Conservation (phyloP, 169 alveolate genomes). For the Plasmodium coatneyi region DNA sequence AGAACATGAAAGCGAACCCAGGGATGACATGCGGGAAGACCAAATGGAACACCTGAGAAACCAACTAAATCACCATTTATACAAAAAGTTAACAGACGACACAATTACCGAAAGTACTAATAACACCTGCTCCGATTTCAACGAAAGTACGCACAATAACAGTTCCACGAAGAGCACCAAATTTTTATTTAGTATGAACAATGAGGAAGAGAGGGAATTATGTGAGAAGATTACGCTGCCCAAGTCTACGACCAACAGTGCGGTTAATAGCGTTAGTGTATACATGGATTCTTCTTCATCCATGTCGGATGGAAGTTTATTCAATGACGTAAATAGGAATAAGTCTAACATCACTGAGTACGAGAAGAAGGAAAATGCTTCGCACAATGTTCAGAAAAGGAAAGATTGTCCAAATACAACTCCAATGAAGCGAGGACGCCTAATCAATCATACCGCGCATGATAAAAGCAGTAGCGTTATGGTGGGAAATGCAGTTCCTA, state of each 20-base stretch:
- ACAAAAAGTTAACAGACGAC: constrained; percentile 22
- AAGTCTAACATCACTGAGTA: not conserved
- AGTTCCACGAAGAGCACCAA: constrained; percentile 1
- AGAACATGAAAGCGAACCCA: not conserved
- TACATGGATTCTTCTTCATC: constrained; percentile 13
- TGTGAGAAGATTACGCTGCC: not conserved
- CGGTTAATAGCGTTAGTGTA: not conserved
- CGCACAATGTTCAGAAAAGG: not conserved
- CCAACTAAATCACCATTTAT: not conserved
- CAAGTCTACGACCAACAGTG: not conserved
- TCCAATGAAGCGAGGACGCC: not conserved
- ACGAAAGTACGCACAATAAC: constrained; percentile 9
- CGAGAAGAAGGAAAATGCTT: not conserved
- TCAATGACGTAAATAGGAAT: constrained; percentile 11
- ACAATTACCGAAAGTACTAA: constrained; percentile 26
- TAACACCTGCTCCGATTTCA: constrained; percentile 21
- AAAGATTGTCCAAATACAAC: not conserved
- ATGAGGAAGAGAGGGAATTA: constrained; percentile 5
- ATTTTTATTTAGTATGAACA: not conserved
- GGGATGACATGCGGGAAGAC: not conserved
- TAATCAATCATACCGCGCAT: not conserved
- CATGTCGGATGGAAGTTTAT: constrained; percentile 8
- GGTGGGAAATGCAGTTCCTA: not conserved
- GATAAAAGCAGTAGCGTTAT: not conserved
- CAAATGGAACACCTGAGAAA: not conserved